A percentile compares a stretch with the other conserved stretches of the same genome.
Evolutionary conservation across 2,329 filamentous ascomycete genomes (phyloP).

Genomic region (Diaporthe caulivora): DNA sequence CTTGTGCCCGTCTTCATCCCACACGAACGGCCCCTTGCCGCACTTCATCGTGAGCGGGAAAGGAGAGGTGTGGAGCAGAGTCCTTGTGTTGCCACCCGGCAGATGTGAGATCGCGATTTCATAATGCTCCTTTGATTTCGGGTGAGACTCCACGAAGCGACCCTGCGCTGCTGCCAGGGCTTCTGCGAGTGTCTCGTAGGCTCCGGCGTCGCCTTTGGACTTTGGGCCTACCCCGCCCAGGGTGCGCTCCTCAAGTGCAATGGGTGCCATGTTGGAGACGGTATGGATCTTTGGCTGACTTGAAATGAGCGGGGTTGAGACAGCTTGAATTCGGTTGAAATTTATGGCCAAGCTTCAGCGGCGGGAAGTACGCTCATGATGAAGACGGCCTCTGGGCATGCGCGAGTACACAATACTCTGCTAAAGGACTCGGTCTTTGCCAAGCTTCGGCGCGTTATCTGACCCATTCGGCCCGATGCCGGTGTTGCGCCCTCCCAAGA

Average conservation of each 20-base stretch:
- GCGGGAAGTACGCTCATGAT: background rate
- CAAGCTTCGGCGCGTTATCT: slow-evolving; percentile 19
- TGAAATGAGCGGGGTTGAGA: background rate
- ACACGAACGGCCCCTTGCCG: slow-evolving; percentile 51
- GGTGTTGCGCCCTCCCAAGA: background rate
- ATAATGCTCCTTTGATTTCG: background rate
- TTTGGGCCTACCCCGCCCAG: background rate
- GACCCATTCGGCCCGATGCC: slow-evolving; percentile 27
- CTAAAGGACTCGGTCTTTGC: background rate
- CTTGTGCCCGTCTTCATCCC: slow-evolving; percentile 56
- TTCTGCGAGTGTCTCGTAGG: background rate
- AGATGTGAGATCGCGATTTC: slow-evolving; percentile 32
- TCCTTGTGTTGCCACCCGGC: slow-evolving; percentile 49
- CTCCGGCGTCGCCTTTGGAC: background rate
- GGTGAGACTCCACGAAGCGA: slow-evolving; percentile 3
- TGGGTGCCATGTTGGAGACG: background rate
- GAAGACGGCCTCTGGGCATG: background rate
- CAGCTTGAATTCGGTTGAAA: too few relatives aligned
- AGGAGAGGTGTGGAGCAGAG: slow-evolving; percentile 52
- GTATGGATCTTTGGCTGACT: background rate
- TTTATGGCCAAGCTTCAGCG: background rate
- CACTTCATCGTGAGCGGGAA: slow-evolving; percentile 58
- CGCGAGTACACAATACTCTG: too few relatives aligned
- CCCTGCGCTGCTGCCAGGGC: background rate
- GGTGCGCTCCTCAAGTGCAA: background rate